Conservation (phyloP, 192 early-diverging fungal genomes). For the Entomortierella parvispora region DNA sequence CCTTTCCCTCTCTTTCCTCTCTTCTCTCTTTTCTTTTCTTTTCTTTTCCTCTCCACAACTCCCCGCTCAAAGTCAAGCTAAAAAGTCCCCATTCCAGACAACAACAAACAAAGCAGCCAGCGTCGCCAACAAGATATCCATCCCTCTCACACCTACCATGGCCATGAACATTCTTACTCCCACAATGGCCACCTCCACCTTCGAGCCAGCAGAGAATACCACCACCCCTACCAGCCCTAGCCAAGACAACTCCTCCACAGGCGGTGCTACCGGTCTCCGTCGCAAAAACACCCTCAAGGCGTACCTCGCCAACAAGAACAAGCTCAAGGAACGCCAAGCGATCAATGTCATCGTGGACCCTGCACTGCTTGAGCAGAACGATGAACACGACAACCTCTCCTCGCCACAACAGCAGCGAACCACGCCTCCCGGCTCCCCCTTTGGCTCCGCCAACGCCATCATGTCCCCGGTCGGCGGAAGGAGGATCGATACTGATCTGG, state of each 20-base stretch:
- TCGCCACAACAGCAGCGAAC: constrained; percentile 3
- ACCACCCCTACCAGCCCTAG: background rate
- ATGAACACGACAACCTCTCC: constrained; percentile 11
- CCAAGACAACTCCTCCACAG: background rate
- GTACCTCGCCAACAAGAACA: constrained; percentile 54
- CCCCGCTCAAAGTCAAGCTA: too few species aligned
- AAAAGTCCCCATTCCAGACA: too few species aligned
- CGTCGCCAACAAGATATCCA: too few species aligned
- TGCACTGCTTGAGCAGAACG: constrained; percentile 12
- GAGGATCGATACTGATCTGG: constrained; percentile 51
- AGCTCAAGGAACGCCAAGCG: constrained; percentile 50
- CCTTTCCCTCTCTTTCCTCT: too few species aligned
- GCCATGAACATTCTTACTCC: too few species aligned
- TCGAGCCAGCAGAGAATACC: too few species aligned
- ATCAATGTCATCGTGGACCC: constrained; percentile 50
- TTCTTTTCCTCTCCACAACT: too few species aligned
- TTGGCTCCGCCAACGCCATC: background rate
- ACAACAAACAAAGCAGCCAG: too few species aligned
- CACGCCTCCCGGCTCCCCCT: background rate
- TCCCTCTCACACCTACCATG: too few species aligned
- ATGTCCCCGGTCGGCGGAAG: constrained; percentile 29
- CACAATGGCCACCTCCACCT: too few species aligned
- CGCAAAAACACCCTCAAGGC: constrained; percentile 48
- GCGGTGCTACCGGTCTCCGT: constrained; percentile 26
- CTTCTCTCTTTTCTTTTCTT: too few species aligned